Conservation (phyloP, 1,284 basidiomycete species). For the Boletus semigastroideus region DNA sequence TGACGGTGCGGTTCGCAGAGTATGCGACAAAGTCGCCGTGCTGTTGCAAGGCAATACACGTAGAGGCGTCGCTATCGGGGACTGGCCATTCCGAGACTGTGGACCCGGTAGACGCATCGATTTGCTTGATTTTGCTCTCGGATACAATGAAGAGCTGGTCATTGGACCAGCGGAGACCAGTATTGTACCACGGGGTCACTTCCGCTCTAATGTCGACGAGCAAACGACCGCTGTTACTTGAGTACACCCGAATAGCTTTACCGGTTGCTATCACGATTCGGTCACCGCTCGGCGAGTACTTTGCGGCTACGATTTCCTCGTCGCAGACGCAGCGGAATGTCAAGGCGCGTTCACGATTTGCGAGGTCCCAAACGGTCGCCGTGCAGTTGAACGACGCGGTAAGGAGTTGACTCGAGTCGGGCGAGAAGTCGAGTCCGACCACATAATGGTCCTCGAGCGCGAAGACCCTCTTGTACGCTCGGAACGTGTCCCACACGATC, state of each 20-base stretch:
- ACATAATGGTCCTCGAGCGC: neutral
- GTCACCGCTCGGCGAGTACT: neutral
- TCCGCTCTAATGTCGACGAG: neutral
- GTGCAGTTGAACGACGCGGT: neutral
- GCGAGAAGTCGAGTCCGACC: neutral
- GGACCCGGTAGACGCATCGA: neutral
- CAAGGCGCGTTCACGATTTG: neutral
- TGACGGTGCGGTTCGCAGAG: neutral
- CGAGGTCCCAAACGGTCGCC: neutral
- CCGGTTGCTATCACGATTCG: neutral
- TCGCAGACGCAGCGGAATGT: neutral
- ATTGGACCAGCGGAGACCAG: constrained; percentile 2
- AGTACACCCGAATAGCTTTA: neutral
- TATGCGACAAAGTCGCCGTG: neutral
- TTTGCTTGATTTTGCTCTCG: neutral
- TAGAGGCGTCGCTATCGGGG: neutral
- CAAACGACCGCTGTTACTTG: neutral
- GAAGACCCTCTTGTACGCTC: neutral
- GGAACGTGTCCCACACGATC: neutral
- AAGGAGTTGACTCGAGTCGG: neutral
- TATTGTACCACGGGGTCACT: neutral
- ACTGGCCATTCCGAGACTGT: neutral
- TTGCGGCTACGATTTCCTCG: neutral
- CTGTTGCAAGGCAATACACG: neutral
- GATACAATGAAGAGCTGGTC: neutral